A percentile compares a stretch with the other conserved stretches of the same genome.
Evolutionary conservation across 106 monocot species (phyloP).

Genomic region (Ottelia alismoides): DNA sequence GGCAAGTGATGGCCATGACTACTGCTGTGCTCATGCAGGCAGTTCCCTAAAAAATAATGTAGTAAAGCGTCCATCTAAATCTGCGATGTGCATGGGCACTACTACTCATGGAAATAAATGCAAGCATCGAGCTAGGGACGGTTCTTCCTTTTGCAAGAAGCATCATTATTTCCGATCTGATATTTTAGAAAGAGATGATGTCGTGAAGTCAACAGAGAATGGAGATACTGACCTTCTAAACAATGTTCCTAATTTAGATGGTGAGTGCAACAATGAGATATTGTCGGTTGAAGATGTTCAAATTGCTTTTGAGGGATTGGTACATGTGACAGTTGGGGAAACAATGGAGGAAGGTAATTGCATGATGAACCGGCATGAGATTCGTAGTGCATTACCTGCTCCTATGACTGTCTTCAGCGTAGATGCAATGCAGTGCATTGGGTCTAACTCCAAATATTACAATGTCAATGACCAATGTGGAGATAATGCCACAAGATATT

Average conservation of each 20-base stretch:
- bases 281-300: slow-evolving; percentile 8
- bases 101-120: slow-evolving; percentile 84
- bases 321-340: slow-evolving; percentile 21
- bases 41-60: no score
- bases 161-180: no score
- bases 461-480: slow-evolving; percentile 35
- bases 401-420: slow-evolving; percentile 2
- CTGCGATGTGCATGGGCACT: slow-evolving; percentile 69
- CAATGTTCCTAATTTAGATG: slow-evolving; percentile 16
- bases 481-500: slow-evolving; percentile 49
- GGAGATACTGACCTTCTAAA: slow-evolving; percentile 6
- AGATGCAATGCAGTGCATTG: slow-evolving; percentile 47
- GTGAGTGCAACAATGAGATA: slow-evolving; percentile 8
- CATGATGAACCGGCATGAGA: slow-evolving; percentile 36
- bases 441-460: slow-evolving; percentile 26
- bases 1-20: slow-evolving; percentile 89
- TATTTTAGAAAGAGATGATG: slow-evolving; percentile 2
- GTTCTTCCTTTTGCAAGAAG: slow-evolving; percentile 84
- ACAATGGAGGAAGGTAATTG: slow-evolving; percentile 42
- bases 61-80: slow-evolving; percentile 36
- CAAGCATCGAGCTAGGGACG: slow-evolving; percentile 78
- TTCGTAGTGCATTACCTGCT: slow-evolving; percentile 24
- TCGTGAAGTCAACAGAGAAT: slow-evolving; percentile 13
- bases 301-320: slow-evolving; percentile 18
- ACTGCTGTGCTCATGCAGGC: slow-evolving; percentile 79